Evolutionary conservation across 2,329 filamentous ascomycete genomes (phyloP), one percentile per base, ranked within the genome.

Genomic region (Cordyceps fumosorosea): DNA sequence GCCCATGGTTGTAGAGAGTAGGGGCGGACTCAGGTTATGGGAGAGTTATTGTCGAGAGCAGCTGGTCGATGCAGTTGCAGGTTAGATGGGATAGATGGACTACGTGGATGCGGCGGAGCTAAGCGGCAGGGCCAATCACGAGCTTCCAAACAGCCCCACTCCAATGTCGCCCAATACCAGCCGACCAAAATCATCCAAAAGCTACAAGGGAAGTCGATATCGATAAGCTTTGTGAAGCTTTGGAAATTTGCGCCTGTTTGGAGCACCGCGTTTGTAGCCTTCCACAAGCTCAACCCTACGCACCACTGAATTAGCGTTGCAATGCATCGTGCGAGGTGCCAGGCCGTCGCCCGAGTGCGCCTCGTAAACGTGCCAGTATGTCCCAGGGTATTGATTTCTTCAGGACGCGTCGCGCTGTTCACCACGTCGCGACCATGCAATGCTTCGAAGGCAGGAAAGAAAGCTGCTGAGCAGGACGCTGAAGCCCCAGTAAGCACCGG

Each of bases 1-100:
- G 77, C 95, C 95, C 95, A 99, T 99, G 50, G 66, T 67, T 71
- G 68, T 64, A 65, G 67, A 64, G 67, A 66, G 52, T 51, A 64
- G 53, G 50, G 37, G 8, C 61, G 54, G 64, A 65, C 63, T 66
- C 64, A 62, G 34, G 44, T 34, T 55, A 26, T 42, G 20, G 22
- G 6, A 42, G 51, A 29, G 32, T 55, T 29, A 29, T 29, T 42
- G 44, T 48, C 59, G 44, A 42, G 32, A 18, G 29, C 40, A 60
- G 58, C 42, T 64, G 56, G 57, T 62, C 59, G 50, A 44, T 40
- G 45, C 29, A 44, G 16, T 12, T 29, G 29, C 29, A 29, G 29
- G 29, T 29, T 58, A 58, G n/a, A 42, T 20, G 10, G 24, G 56
- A 50, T 34, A 51, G 12, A n/a, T n/a, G n/a, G 56, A 59, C 20